Evolutionary conservation across 441 rosid genomes (phyloP).

Genomic region (Populus hybrid): DNA sequence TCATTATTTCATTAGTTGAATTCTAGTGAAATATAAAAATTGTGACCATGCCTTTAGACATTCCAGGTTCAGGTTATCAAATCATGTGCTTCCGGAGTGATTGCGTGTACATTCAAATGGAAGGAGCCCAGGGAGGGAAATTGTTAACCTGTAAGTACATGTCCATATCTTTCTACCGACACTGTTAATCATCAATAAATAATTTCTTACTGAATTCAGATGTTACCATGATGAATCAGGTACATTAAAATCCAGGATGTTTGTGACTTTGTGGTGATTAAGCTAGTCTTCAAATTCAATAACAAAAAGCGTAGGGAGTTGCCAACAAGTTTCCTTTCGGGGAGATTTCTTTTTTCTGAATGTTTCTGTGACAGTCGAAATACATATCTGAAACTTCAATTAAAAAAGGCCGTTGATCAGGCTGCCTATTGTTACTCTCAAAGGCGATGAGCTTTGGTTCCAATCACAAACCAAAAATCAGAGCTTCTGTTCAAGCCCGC

Average conservation of each 20-base stretch:
- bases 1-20: background rate
- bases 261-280: background rate
- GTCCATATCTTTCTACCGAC: background rate
- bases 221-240: background rate
- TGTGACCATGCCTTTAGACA: background rate
- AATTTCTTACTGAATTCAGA: background rate
- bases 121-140: background rate
- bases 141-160: background rate
- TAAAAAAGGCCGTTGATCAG: background rate
- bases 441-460: background rate
- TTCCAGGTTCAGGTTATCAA: background rate
- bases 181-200: background rate
- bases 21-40: background rate
- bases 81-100: background rate
- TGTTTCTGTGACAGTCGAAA: background rate
- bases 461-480: background rate
- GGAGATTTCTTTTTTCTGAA: background rate
- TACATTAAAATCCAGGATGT: background rate
- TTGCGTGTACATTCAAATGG: background rate
- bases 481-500: background rate
- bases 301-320: background rate
- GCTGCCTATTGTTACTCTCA: background rate
- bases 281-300: background rate
- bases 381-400: background rate
- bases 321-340: background rate